phyloP scores from a whole-genome alignment of 2,329 filamentous ascomycete genomes.

The Pseudodiploospora longispora region DNA sequence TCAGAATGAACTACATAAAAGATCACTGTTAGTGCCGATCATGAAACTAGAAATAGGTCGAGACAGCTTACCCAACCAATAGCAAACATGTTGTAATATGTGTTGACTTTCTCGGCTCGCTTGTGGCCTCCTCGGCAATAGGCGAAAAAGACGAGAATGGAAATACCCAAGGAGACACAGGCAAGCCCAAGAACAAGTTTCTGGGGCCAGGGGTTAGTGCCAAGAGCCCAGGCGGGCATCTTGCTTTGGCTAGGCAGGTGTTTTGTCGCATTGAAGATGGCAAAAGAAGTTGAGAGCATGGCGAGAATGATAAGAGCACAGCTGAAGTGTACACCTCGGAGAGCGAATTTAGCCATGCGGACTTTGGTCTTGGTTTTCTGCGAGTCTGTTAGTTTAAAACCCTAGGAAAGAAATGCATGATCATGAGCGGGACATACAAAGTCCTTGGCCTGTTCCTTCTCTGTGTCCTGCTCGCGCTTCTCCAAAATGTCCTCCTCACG shows the following conservation, averaged over 20 bases:
- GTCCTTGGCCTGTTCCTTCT: constrained; percentile 81
- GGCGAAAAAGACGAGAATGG: constrained; percentile 69
- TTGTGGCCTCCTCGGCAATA: constrained; percentile 86
- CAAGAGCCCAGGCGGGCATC: constrained; percentile 74
- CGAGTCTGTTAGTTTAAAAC: constrained; percentile 17
- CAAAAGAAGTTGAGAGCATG: constrained; percentile 80
- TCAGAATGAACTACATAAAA: constrained; percentile 63
- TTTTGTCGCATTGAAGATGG: constrained; percentile 87
- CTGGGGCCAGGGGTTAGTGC: constrained; percentile 76
- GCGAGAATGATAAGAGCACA: constrained; percentile 91
- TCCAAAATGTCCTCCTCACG: constrained; percentile 79
- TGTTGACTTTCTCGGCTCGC: constrained; percentile 82
- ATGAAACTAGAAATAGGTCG: neutral
- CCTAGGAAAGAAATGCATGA: neutral
- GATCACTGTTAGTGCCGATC: constrained; percentile 6
- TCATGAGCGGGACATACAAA: constrained; percentile 54
- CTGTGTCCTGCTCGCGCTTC: constrained; percentile 71
- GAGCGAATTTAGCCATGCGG: constrained; percentile 84
- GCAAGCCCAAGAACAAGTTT: constrained; percentile 72
- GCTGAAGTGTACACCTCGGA: constrained; percentile 94
- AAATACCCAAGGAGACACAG: constrained; percentile 71
- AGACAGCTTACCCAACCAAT: constrained; percentile 56
- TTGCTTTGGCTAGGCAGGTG: constrained; percentile 65
- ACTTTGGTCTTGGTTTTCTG: constrained; percentile 91
- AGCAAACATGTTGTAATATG: constrained; percentile 93